Percentiles rank a stretch among this genome's conserved stretches.
phyloP scores from a whole-genome alignment of 108 stramenopile species.

The Cyclotella choctawhatcheeana region DNA sequence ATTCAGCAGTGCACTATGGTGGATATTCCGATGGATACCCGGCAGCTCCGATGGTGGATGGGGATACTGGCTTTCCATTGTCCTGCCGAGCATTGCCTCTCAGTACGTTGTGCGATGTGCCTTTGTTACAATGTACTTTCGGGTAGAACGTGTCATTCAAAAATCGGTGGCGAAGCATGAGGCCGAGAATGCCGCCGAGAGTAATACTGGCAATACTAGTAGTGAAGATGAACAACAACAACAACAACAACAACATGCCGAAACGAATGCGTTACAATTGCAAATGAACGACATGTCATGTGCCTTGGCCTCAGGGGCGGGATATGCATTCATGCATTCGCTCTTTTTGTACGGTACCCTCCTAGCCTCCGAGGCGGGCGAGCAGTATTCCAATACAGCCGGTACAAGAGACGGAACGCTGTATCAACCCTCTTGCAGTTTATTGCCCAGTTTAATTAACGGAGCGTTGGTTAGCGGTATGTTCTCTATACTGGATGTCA shows the following conservation, averaged over 20 bases:
- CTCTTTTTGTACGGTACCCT: constrained; percentile 81
- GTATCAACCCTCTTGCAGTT: constrained; percentile 73
- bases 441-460: constrained; percentile 67
- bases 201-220: no score
- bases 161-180: constrained; percentile 61
- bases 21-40: constrained; percentile 38
- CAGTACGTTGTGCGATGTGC: constrained; percentile 66
- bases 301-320: constrained; percentile 80
- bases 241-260: no score
- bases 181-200: constrained; percentile 23
- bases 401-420: constrained; percentile 66
- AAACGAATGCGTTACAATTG: constrained; percentile 70
- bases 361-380: constrained; percentile 67
- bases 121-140: constrained; percentile 73
- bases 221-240: no score
- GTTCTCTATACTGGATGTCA: constrained; percentile 79
- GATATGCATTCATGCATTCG: constrained; percentile 82
- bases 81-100: constrained; percentile 67
- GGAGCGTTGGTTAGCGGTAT: constrained; percentile 66
- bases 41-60: background rate
- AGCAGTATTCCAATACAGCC: constrained; percentile 10
- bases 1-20: constrained; percentile 61
- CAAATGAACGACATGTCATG: constrained; percentile 79
- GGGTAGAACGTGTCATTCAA: constrained; percentile 77
- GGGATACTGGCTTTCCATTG: constrained; percentile 41